Base-by-base conservation (phyloP, 805 yeast species). In the Danielozyma ontarioensis region DNA sequence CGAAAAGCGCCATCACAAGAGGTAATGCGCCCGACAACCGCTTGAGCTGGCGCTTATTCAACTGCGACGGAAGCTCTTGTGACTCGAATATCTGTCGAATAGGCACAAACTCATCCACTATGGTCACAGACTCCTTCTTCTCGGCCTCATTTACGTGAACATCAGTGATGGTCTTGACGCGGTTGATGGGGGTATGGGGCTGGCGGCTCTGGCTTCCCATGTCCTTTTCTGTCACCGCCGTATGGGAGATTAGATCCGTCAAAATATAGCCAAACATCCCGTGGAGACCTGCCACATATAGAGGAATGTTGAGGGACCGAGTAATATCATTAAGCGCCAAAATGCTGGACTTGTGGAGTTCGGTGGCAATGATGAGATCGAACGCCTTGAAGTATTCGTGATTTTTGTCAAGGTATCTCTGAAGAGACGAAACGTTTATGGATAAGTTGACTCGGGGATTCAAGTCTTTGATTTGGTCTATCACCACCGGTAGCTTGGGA, bases 221-320 rank as follows among this genome's bases (percentile, higher is more conserved):
- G 29, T 72, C 74, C 35, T 68, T 72, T 25, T 74, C 78, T 29
- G 73, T 70, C 3, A 57, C 60, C 2, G 85, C 69, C 21, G 68
- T 64, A 56, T 85, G 87, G 29, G 65, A 54, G 8, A 86, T 73
- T 39, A 90, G 66, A 57, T 93, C 99, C 3, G 78, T 77, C 51
- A 89, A 81, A 1, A 86, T 71, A 48, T 76, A 84, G 1, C 96
- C 96, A 53, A 74, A 87, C 51, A 89, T 62, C 0, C 98, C 99
- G 54, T 82, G 82, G 2, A 78, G 51, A 0, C 80, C 81, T 1
- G 84, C 62, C 12, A 74, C 68, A 52, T 83, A 87, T 19, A 93
- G 65, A 3, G 95, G 85, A 13, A 80, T 70, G 18, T 66, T 64
- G 13, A 69, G 59, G 2, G 48, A 32, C 44, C 97, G 72, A 5